Conservation (phyloP, 1,139 yeast genomes). For the Hemisphaericaspora lyxosophila region DNA sequence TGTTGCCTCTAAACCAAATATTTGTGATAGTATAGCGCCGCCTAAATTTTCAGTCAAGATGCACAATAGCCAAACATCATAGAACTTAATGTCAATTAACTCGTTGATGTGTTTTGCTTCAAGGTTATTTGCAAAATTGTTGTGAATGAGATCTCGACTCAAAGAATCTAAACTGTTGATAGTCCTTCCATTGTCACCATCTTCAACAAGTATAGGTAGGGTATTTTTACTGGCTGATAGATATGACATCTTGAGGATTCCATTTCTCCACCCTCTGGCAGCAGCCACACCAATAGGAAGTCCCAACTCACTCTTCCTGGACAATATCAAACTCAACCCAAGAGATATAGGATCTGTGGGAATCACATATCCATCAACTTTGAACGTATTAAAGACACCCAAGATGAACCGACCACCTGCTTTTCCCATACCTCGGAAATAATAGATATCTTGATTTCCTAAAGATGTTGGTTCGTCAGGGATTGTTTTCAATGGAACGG, state of each 20-base stretch:
- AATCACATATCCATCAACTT: slow-evolving; percentile 18
- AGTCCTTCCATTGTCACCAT: slow-evolving; percentile 24
- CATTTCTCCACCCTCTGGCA: slow-evolving; percentile 12
- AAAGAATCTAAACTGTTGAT: slow-evolving; percentile 21
- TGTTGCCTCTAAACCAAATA: slow-evolving; percentile 19
- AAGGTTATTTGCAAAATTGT: slow-evolving; percentile 7
- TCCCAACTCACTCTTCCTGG: slow-evolving; percentile 31
- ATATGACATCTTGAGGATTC: slow-evolving; percentile 34
- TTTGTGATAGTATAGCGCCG: slow-evolving; percentile 10
- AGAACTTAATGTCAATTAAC: slow-evolving; percentile 36
- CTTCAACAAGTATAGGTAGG: slow-evolving; percentile 48
- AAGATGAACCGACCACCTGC: slow-evolving; percentile 27
- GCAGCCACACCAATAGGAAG: slow-evolving; percentile 23
- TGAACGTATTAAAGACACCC: slow-evolving; percentile 41
- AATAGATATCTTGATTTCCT: slow-evolving; percentile 17
- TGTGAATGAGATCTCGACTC: slow-evolving; percentile 7
- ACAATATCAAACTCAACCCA: slow-evolving; percentile 32
- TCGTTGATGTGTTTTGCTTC: slow-evolving; percentile 24
- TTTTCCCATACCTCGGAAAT: slow-evolving; percentile 14
- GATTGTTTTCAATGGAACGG: slow-evolving; percentile 45
- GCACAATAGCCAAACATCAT: slow-evolving; percentile 41
- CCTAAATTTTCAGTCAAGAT: slow-evolving; percentile 23
- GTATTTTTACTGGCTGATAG: slow-evolving; percentile 42
- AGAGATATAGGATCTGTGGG: slow-evolving; percentile 51
- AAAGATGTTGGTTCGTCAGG: slow-evolving; percentile 28